Base-by-base conservation (phyloP, 1,284 basidiomycete species). In the Ceratobasidium papillatum region DNA sequence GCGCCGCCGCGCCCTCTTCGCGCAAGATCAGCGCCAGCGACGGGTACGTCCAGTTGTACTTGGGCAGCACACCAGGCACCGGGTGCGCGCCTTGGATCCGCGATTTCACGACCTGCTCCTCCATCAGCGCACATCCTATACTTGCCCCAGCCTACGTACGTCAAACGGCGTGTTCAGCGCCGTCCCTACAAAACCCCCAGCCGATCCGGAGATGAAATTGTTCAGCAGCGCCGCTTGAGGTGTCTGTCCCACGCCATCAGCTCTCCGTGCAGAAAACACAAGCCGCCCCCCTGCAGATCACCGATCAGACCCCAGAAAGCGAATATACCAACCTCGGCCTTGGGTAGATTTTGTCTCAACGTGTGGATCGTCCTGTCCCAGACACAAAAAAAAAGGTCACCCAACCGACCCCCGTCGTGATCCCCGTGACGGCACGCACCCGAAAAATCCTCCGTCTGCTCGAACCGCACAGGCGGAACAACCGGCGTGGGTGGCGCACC, bases 41-140 rank as follows among this genome's bases (percentile, higher is more conserved):
- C 87, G 94, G 94, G 82, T 95, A 95, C 65, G 96, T 94, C 91
- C 96, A 97, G 83, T 95, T 94, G 84, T 96, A 96, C 81, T 95
- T 96, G 36, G 92, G 92, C 5, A 82, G 83, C 22, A 89, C 88
- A 45, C 93, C 83, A 41, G 83, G 89, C 41, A 92, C 88, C 79
- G 89, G 81, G 78, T 86, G 88, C 64, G 86, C 85, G 74, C 94
- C 92, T 83, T 97, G 95, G 71, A 99, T 96, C 73, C 98, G 91
- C 27, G 95, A 96, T 84, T 99, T 99, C 78, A 99, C 95, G 75
- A 99, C 95, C 87, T 96, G 82, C 59, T 19, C 80, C 78, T 75
- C 65, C 27, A 27, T 56, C 61, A 73, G 64, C 58, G 75, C 1
- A 22, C 22, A 19, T 43, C 59, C 17, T 3, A 12, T 12, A n/a